Evolutionary conservation across 139 green algal species (phyloP).

Genomic region (Volvox africanus): DNA sequence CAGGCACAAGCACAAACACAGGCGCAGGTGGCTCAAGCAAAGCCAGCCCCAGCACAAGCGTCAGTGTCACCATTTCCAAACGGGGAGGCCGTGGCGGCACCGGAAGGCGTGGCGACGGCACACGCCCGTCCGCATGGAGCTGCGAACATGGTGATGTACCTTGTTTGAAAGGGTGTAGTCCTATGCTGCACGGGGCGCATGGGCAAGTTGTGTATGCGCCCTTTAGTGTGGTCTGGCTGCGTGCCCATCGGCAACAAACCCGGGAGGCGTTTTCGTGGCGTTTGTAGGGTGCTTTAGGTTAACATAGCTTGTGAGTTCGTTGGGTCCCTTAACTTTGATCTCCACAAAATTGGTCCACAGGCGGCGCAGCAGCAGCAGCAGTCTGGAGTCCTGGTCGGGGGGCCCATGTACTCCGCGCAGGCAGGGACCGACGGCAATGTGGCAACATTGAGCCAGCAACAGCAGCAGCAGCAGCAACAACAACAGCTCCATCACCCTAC

Average conservation of each 20-base stretch:
- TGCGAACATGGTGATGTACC: background rate
- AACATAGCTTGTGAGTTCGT: too few species aligned
- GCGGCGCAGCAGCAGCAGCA: background rate
- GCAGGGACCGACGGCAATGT: background rate
- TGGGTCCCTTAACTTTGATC: too few species aligned
- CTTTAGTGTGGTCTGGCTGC: too few species aligned
- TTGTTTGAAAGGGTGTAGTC: too few species aligned
- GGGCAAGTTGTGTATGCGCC: too few species aligned
- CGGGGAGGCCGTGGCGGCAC: background rate
- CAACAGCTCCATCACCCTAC: background rate
- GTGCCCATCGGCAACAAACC: too few species aligned
- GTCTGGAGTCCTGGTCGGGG: background rate
- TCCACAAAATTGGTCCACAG: background rate
- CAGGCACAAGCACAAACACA: background rate
- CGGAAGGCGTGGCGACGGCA: background rate
- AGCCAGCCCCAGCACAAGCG: background rate
- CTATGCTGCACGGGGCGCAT: too few species aligned
- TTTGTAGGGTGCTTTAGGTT: too few species aligned
- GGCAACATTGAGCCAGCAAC: background rate
- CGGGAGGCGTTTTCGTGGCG: too few species aligned
- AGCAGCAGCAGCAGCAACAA: constrained; percentile 17
- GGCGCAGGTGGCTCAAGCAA: background rate
- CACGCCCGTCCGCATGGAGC: background rate
- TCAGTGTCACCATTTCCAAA: background rate
- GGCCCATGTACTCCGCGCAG: background rate